phyloP scores from a whole-genome alignment of 2,329 filamentous ascomycete species.

The Lecanosticta acicola region DNA sequence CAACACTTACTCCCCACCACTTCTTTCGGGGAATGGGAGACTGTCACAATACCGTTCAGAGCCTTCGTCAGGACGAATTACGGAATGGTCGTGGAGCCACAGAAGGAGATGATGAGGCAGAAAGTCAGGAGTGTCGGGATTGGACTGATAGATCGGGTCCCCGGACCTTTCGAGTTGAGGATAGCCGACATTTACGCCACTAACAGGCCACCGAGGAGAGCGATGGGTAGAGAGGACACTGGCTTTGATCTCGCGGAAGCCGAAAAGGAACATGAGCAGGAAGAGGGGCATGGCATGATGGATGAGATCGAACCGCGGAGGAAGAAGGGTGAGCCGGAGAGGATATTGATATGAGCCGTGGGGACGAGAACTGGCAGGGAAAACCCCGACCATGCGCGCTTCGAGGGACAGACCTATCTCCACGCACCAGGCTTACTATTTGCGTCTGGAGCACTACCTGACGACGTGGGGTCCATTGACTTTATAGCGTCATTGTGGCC shows the following conservation, averaged over 20 bases:
- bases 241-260: slow-evolving; percentile 27
- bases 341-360: slow-evolving; percentile 34
- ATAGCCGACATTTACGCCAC: slow-evolving; percentile 89
- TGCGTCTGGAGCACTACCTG: too few relatives aligned
- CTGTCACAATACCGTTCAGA: slow-evolving; percentile 80
- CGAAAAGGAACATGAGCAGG: slow-evolving; percentile 19
- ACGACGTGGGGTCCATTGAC: too few relatives aligned
- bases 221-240: slow-evolving; percentile 29
- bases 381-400: too few relatives aligned
- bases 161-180: slow-evolving; percentile 80
- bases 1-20: slow-evolving; percentile 83
- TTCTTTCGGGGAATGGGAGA: slow-evolving; percentile 85
- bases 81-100: slow-evolving; percentile 85
- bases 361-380: too few relatives aligned
- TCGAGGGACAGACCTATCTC: too few relatives aligned
- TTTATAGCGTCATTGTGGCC: too few relatives aligned
- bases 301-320: slow-evolving; percentile 27
- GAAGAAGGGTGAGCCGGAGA: slow-evolving; percentile 33
- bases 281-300: slow-evolving; percentile 26
- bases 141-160: slow-evolving; percentile 79
- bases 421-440: too few relatives aligned
- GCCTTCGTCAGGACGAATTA: slow-evolving; percentile 95
- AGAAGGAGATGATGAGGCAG: slow-evolving; percentile 80
- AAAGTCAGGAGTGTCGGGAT: slow-evolving; percentile 82
- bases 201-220: slow-evolving; percentile 50